These are phyloP conservation scores for Seiridium unicorne DNA, from an alignment of 2,329 filamentous ascomycete species.

Conservation along the genomic window DNA sequence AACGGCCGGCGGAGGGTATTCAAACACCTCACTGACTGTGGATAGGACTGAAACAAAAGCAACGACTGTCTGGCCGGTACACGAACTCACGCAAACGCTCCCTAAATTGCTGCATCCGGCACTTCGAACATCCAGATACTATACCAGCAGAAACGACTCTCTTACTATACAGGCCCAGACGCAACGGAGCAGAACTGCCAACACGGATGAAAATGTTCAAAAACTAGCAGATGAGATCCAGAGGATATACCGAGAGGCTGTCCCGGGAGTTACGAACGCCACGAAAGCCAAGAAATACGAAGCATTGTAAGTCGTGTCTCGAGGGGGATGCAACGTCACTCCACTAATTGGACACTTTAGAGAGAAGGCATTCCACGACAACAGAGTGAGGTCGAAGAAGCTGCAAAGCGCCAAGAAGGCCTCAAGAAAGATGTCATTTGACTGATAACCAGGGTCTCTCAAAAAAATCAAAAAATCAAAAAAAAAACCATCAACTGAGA, in stretches of 20 bases:
- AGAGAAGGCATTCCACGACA: constrained; percentile 43
- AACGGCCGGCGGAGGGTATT: neutral
- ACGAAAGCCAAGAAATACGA: constrained; percentile 49
- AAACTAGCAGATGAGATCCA: constrained; percentile 49
- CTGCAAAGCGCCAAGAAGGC: constrained; percentile 49
- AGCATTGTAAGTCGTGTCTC: constrained; percentile 38
- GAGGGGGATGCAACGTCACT: constrained; percentile 8
- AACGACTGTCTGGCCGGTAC: constrained; percentile 49
- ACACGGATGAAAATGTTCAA: constrained; percentile 50
- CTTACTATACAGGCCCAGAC: constrained; percentile 56
- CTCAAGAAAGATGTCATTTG: constrained; percentile 30
- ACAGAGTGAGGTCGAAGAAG: constrained; percentile 47
- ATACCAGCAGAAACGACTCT: constrained; percentile 48
- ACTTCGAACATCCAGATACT: constrained; percentile 54
- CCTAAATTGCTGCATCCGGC: constrained; percentile 45
- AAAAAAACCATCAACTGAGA: too few relatives aligned
- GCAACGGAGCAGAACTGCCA: constrained; percentile 49
- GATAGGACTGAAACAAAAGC: constrained; percentile 59
- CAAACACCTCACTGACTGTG: too few relatives aligned
- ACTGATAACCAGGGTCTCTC: neutral
- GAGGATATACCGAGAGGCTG: constrained; percentile 43
- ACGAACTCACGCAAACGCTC: constrained; percentile 42
- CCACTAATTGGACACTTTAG: constrained; percentile 28
- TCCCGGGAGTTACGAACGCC: constrained; percentile 44
- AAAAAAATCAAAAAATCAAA: too few relatives aligned